These are phyloP conservation scores for Thelonectria blattea DNA, from an alignment of 2,329 filamentous ascomycete genomes.

Conservation along the genomic window DNA sequence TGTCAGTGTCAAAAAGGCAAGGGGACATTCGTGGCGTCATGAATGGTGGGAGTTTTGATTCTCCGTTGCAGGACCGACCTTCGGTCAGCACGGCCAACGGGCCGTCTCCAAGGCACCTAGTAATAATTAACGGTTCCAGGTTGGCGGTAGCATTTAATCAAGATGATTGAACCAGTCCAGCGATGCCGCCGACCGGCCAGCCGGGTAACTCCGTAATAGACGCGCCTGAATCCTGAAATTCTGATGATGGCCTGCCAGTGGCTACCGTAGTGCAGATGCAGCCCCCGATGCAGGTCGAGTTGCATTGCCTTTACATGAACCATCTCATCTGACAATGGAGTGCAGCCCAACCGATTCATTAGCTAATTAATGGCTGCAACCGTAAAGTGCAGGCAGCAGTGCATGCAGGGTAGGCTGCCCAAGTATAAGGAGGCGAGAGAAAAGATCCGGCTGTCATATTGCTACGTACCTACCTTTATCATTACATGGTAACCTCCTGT, in stretches of 20 bases:
- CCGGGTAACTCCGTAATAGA: too few relatives aligned
- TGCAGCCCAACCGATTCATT: not conserved
- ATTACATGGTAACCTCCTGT: too few relatives aligned
- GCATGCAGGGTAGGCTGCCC: not conserved
- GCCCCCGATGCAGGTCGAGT: not conserved
- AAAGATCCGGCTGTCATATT: not conserved
- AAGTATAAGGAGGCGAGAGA: constrained; percentile 1
- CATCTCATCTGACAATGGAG: not conserved
- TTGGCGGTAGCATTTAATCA: too few relatives aligned
- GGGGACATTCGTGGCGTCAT: not conserved
- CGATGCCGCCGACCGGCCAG: too few relatives aligned
- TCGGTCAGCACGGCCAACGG: constrained; percentile 11
- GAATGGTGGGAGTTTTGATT: constrained; percentile 19
- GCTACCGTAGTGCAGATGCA: too few relatives aligned
- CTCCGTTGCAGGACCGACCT: constrained; percentile 12
- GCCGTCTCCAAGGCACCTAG: too few relatives aligned
- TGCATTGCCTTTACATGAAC: not conserved
- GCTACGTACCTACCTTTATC: not conserved
- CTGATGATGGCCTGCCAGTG: too few relatives aligned
- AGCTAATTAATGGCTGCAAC: not conserved
- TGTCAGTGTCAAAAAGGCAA: not conserved
- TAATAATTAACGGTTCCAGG: too few relatives aligned
- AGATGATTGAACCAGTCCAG: too few relatives aligned
- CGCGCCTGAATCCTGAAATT: too few relatives aligned
- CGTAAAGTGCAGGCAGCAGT: not conserved